These are phyloP conservation scores for Castanospermum australe DNA, from an alignment of 306 rosid species.

Conservation along the genomic window DNA sequence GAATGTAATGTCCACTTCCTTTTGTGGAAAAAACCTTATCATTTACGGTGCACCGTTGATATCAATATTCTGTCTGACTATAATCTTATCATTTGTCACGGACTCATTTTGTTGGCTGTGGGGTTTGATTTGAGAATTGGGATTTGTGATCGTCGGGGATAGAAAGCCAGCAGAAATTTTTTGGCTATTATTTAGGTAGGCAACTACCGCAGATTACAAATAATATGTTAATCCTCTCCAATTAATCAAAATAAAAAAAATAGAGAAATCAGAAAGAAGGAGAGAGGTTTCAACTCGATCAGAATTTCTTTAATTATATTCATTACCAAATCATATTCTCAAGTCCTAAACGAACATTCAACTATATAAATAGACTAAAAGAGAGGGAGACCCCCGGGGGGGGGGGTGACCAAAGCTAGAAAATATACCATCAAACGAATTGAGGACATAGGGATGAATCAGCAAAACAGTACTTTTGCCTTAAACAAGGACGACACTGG, in stretches of 20 bases:
- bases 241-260: too few relatives aligned
- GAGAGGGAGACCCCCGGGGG: too few relatives aligned
- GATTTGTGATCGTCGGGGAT: too few relatives aligned
- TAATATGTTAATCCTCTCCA: not conserved
- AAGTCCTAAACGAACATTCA: too few relatives aligned
- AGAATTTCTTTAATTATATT: too few relatives aligned
- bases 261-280: too few relatives aligned
- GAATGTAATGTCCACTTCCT: not conserved
- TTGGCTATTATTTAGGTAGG: too few relatives aligned
- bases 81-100: not conserved
- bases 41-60: not conserved
- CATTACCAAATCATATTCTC: too few relatives aligned
- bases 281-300: too few relatives aligned
- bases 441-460: constrained; percentile 29
- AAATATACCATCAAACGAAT: constrained; percentile 43
- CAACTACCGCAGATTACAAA: not conserved
- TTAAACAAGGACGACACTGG: not conserved
- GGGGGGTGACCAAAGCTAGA: constrained; percentile 20
- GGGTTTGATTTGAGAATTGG: too few relatives aligned
- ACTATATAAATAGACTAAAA: too few relatives aligned
- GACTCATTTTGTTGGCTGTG: not conserved
- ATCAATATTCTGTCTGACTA: not conserved
- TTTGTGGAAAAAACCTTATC: not conserved
- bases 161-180: too few relatives aligned
- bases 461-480: not conserved